Evolutionary conservation across 2,329 filamentous ascomycete genomes (phyloP), one percentile per base, ranked within the genome.

Genomic region (Botrytis fragariae): DNA sequence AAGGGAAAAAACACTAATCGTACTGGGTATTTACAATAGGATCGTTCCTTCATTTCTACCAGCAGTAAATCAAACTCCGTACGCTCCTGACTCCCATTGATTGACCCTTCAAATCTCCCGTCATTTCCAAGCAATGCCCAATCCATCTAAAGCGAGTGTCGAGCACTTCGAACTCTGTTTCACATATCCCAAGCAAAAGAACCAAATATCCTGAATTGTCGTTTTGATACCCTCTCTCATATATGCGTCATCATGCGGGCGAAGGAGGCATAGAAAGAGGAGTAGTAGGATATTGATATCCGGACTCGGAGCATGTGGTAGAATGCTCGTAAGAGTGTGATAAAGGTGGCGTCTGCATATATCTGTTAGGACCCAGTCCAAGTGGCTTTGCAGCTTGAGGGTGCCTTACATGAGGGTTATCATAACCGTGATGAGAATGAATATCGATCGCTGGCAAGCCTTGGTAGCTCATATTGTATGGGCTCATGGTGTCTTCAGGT

Each of bases 361-460:
- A 71, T 59, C 59, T 73, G 72, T 79, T 74, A 79, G 76, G 68
- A 45, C 74, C 57, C 64, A 71, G 59, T 74, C 29, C 57, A 65
- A 67, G 69, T 65, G 72, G 45, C 62, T 69, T 69, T 48, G 37
- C 69, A 71, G 71, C 69, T 73, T 65, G 69, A 73, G 72, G 85
- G 82, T 84, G 84, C 90, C 89, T 91, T 91, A 94, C 92, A 89
- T 93, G 91, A 87, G 91, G 88, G 83, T 89, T 88, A 81, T 92
- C 88, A 85, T 93, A 93, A 39, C 87, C 85, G 77, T 88, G 86
- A 73, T 86, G 84, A 74, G 85, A 83, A 80, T 86, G 86, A 78
- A 92, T 87, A 78, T 92, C 90, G 80, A 93, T 87, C 69, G 86
- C 86, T 73, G 87, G 77, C 32, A 81, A 75, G 78, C 90, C 91